Evolutionary conservation across 225 moss, liverwort and hornwort species (phyloP).

Genomic region (Asterella californica): DNA sequence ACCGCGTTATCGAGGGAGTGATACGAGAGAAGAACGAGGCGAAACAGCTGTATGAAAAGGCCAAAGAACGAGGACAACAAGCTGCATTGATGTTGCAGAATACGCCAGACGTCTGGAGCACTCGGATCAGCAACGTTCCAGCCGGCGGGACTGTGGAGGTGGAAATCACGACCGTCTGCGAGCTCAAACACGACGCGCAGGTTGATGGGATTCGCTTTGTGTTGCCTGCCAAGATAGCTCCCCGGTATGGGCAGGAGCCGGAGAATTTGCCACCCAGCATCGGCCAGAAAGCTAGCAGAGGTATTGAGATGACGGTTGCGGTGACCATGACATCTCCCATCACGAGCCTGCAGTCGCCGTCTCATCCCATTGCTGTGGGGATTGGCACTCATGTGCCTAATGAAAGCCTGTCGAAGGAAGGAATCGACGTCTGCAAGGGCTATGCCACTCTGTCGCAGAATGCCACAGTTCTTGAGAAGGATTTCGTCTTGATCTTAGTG

Average conservation of each 20-base stretch:
- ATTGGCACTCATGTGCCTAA: conserved; percentile 24
- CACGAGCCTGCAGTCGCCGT: conserved; percentile 53
- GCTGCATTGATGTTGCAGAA: conserved; percentile 48
- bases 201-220: conserved; percentile 55
- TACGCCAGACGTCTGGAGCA: conserved; percentile 49
- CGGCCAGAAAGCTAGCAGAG: background rate
- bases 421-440: conserved; percentile 5
- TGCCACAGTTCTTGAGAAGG: conserved; percentile 42
- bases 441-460: conserved; percentile 27
- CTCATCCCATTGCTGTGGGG: conserved; percentile 19
- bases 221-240: conserved; percentile 49
- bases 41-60: conserved; percentile 35
- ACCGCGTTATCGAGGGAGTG: conserved; percentile 36
- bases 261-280: background rate
- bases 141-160: conserved; percentile 38
- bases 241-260: conserved; percentile 24
- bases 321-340: conserved; percentile 43
- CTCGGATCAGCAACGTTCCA: conserved; percentile 51
- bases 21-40: conserved; percentile 51
- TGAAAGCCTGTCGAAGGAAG: background rate
- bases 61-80: conserved; percentile 39
- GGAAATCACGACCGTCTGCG: conserved; percentile 43
- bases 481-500: conserved; percentile 47
- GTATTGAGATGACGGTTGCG: conserved; percentile 32
- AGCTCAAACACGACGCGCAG: conserved; percentile 52